Base-by-base conservation (phyloP, 176 grass and related monocot genomes). In the Luzula sylvatica region DNA sequence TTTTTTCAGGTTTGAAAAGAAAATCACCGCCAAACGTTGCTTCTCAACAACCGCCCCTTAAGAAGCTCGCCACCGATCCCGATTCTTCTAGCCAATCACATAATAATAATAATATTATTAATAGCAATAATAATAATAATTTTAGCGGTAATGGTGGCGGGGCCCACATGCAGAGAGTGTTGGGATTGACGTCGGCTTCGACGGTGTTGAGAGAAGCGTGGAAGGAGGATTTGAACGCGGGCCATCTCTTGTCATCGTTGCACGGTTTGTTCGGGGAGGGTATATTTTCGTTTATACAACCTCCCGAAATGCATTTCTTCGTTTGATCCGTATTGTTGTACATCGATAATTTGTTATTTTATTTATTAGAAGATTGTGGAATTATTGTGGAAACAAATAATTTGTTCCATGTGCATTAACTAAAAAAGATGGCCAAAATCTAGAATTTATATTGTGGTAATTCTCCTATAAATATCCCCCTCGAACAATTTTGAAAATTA, bases 231-330 rank as follows among this genome's bases (percentile, higher is more conserved):
- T 42, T 79, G 26, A 72, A 96, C 41, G 62, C 74, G 1, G 77
- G 84, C 2, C 67, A 76, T 73, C 77, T 96, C 17, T 42, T 96
- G 40, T 56, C 64, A 3, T 77, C 84, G 11, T 47, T 96, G 24
- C 65, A 75, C 5, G 71, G 59, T 22, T 69, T 86, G n/a, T 96
- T 96, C 14, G 90, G 84, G 3, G 90, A 88, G 54, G 80, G 71
- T 25, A 68, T 89, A 46, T 75, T 86, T 44, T 89, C 84, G 12
- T 96, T 89, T 52, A 74, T 86, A n/a, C 81, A 88, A 41, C 74
- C 77, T 9, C 45, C 71, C 19, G 84, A 82, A 57, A 73, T 74
- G 18, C 78, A 78, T 5, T 57, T 72, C 30, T 89, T 88, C 58
- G 23, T 89, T 43, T 96, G 82, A 71, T 63, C 13, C 46, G 11